A percentile compares a stretch with the other conserved stretches of the same genome.
phyloP scores from a whole-genome alignment of 2,329 filamentous ascomycete species.

The Alternaria hordeiaustralica region DNA sequence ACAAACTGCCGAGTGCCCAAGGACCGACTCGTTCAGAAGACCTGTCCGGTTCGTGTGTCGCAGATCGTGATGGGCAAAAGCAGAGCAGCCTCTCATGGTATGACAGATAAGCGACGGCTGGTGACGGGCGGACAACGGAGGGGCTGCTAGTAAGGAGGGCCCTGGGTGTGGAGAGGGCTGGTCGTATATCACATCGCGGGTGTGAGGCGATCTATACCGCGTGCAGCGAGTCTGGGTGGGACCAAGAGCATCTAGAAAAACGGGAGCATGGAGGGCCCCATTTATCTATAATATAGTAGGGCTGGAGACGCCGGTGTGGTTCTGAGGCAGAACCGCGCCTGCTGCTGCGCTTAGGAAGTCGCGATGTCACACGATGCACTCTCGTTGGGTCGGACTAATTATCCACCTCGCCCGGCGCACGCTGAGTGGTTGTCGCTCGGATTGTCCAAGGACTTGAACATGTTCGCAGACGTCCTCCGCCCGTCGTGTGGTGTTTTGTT shows the following conservation, averaged over 20 bases:
- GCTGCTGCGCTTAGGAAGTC: neutral
- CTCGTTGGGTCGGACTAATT: neutral
- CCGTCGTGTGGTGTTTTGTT: neutral
- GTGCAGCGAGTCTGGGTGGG: neutral
- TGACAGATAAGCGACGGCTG: slow-evolving; percentile 14
- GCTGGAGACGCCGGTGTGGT: slow-evolving; percentile 9
- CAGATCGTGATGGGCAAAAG: slow-evolving; percentile 16
- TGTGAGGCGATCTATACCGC: neutral
- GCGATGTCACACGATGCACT: slow-evolving; percentile 1
- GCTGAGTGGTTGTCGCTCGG: neutral
- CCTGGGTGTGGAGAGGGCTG: slow-evolving; percentile 9
- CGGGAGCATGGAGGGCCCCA: slow-evolving; percentile 3
- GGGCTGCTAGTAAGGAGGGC: slow-evolving; percentile 22
- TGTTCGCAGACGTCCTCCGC: neutral
- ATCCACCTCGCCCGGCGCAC: neutral
- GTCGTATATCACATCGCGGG: slow-evolving; percentile 7
- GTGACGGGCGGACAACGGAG: slow-evolving; percentile 6
- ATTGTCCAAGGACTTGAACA: neutral
- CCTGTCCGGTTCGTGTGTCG: neutral
- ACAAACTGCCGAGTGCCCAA: slow-evolving; percentile 4
- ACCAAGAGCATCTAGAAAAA: neutral
- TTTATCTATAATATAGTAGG: slow-evolving; percentile 10
- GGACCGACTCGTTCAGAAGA: neutral
- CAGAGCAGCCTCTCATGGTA: slow-evolving; percentile 29
- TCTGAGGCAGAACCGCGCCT: slow-evolving; percentile 8